phyloP scores from a whole-genome alignment of 2,329 filamentous ascomycete genomes.

The Colletotrichum echinochloae region DNA sequence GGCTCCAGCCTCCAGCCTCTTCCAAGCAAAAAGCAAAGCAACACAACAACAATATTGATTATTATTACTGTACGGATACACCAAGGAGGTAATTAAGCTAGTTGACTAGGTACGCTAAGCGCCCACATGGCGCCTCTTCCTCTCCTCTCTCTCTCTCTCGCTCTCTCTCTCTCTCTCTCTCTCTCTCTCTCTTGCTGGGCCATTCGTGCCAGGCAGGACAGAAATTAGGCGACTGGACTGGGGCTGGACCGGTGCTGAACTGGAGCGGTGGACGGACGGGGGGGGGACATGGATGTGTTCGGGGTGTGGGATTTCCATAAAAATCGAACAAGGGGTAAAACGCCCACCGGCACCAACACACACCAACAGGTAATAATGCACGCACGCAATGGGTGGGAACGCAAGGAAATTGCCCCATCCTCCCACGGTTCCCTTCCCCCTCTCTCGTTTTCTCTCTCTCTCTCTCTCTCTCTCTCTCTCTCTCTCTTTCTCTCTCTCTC shows the following conservation, averaged over 20 bases:
- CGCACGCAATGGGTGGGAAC: conserved; percentile 5
- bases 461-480: not conserved
- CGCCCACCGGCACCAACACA: not conserved
- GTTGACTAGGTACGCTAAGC: conserved; percentile 15
- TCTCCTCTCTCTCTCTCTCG: not conserved
- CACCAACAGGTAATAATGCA: not conserved
- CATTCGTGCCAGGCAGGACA: not conserved
- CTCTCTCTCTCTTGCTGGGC: not conserved
- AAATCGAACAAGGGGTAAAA: not conserved
- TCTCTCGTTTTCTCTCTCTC: not conserved
- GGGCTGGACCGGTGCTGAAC: not conserved
- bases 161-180: not conserved
- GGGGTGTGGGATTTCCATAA: conserved; percentile 1
- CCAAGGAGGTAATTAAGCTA: conserved; percentile 17
- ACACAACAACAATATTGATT: not conserved
- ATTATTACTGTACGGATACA: conserved; percentile 8
- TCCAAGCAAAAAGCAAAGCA: conserved; percentile 14
- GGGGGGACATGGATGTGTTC: conserved; percentile 5
- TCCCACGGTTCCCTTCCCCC: not conserved
- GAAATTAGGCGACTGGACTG: not conserved
- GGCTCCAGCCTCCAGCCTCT: conserved; percentile 23
- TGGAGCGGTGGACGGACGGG: conserved; percentile 14
- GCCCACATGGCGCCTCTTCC: conserved; percentile 15
- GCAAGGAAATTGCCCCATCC: not conserved
- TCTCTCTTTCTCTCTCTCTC: not conserved